phyloP scores from a whole-genome alignment of 305 asterid genomes.

The Fraxinus velutina region DNA sequence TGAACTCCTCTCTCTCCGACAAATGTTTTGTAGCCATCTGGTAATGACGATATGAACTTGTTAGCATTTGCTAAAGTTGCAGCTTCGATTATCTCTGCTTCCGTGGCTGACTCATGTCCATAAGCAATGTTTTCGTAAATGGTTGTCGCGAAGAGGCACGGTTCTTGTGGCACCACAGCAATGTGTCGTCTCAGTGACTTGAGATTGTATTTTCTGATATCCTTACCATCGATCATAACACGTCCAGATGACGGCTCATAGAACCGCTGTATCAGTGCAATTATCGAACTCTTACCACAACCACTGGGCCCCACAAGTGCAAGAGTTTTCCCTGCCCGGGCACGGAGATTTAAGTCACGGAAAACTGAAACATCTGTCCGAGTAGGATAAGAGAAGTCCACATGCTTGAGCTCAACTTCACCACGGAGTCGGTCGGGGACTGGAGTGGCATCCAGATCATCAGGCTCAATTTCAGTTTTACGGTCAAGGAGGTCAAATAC shows the following conservation, averaged over 20 bases:
- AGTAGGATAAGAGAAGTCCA: slow-evolving; percentile 80
- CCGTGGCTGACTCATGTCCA: slow-evolving; percentile 83
- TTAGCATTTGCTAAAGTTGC: slow-evolving; percentile 83
- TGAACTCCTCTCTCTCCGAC: slow-evolving; percentile 87
- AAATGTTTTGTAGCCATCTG: slow-evolving; percentile 86
- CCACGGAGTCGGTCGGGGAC: slow-evolving; percentile 73
- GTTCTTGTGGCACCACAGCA: slow-evolving; percentile 91
- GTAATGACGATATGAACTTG: slow-evolving; percentile 79
- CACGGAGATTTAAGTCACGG: slow-evolving; percentile 73
- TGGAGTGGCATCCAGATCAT: slow-evolving; percentile 56
- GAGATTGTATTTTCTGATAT: slow-evolving; percentile 78
- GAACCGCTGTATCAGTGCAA: slow-evolving; percentile 70
- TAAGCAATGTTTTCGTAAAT: slow-evolving; percentile 88
- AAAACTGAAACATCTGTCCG: slow-evolving; percentile 76
- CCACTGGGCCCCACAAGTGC: slow-evolving; percentile 99
- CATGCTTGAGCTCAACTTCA: slow-evolving; percentile 91
- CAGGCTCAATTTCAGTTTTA: slow-evolving; percentile 89
- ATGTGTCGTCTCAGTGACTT: slow-evolving; percentile 75
- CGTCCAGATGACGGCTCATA: slow-evolving; percentile 93
- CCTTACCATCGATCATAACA: slow-evolving; percentile 80
- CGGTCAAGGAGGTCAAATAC: slow-evolving; percentile 95
- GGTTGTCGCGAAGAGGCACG: slow-evolving; percentile 82
- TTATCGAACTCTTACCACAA: slow-evolving; percentile 83
- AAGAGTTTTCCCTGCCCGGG: slow-evolving; percentile 82
- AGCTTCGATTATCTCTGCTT: slow-evolving; percentile 82